phyloP scores from a whole-genome alignment of 495 filamentous ascomycete species.

The Rostrohypoxylon terebratum region DNA sequence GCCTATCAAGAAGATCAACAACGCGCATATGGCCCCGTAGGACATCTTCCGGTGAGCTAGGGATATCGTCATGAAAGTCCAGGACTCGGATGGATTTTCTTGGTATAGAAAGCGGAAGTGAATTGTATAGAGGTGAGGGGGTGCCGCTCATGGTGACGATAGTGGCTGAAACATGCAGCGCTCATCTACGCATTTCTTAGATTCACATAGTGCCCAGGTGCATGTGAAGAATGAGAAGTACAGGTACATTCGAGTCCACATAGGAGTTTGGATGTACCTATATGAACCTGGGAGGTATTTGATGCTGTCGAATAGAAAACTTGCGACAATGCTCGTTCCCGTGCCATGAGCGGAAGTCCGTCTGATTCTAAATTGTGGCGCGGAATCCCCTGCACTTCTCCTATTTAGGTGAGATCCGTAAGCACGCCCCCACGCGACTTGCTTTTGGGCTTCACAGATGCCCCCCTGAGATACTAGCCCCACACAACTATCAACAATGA shows the following conservation, averaged over 20 bases:
- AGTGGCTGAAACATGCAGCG: background rate
- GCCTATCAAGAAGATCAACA: constrained; percentile 8
- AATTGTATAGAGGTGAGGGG: background rate
- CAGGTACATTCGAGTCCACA: too few relatives aligned
- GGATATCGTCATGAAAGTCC: background rate
- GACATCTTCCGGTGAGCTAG: background rate
- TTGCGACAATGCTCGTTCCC: background rate
- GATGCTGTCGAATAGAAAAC: background rate
- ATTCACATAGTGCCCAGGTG: background rate
- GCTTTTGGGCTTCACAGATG: too few relatives aligned
- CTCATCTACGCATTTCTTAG: background rate
- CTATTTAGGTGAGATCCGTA: background rate
- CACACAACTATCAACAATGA: too few relatives aligned
- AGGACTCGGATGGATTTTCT: constrained; percentile 4
- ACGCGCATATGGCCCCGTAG: constrained; percentile 1
- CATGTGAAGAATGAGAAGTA: background rate
- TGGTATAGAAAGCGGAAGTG: background rate
- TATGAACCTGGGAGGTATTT: background rate
- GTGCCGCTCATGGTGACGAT: background rate
- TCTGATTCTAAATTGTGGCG: background rate
- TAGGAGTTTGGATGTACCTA: too few relatives aligned
- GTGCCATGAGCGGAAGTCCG: background rate
- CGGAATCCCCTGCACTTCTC: background rate
- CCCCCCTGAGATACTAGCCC: too few relatives aligned
- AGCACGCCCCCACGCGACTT: background rate